Base-by-base conservation (phyloP, 169 alveolate species). In the Eimeria maxima region DNA sequence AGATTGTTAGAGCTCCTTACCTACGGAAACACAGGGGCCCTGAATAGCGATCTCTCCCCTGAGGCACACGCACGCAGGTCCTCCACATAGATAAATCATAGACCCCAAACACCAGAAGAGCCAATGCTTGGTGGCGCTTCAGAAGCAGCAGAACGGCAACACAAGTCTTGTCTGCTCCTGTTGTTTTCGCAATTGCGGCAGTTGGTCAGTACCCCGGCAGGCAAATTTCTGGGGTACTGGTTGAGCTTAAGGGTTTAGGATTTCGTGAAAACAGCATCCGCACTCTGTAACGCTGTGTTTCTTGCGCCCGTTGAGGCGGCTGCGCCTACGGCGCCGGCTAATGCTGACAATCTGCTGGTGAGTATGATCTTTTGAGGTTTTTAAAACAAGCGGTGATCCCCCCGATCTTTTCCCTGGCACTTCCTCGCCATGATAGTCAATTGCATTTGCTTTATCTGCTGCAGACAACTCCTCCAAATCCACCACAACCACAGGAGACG, bases 11-110 rank as follows among this genome's bases (percentile, higher is more conserved):
- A 14, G 27, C 57, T 86, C 57, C 93, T 86, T 38, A 86, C 93
- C 93, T 38, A 86, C 93, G n/a, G 93, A 86, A 44, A 86, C 93
- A 50, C 93, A 86, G 16, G 93, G 74, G 38, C 93, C 93, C 80
- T 57, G 93, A 33, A 86, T 55, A 11, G 63, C 81, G 38, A 86
- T 47, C 80, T 86, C 93, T 22, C 93, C 93, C 80, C 93, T 86
- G 93, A 22, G 63, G 29, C 42, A 44, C 16, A 74, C 86, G 63
- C 63, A 74, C 78, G 29, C 78, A 69, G 78, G 78, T 22, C 24
- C 6, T 22, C 8, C 6, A 0, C 4, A n/a, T 11, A 10, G 78
- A 7, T 29, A 69, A 69, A 29, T 22, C 78, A 13, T 13, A 44
- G 14, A 47, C 87, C 18, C 63, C 44, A 76, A 76, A 44, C 38